Percentiles rank a stretch among this genome's conserved stretches.
phyloP scores from a whole-genome alignment of 257 asterid genomes.

The Apocynum venetum region DNA sequence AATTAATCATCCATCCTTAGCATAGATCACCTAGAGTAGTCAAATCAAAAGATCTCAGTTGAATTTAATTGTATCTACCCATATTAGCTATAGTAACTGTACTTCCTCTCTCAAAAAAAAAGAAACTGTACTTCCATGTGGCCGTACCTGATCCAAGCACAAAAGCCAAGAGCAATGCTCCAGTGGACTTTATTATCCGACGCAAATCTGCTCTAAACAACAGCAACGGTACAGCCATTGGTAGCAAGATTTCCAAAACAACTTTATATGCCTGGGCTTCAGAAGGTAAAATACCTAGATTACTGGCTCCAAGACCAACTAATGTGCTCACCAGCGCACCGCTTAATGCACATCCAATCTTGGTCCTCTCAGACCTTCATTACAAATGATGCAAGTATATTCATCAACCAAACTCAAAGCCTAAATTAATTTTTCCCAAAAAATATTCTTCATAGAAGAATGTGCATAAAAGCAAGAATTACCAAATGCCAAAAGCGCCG shows the following conservation, averaged over 20 bases:
- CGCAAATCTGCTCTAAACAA: conserved; percentile 90
- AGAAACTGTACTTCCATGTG: background rate
- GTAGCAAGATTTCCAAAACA: conserved; percentile 70
- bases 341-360: conserved; percentile 77
- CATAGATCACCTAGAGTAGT: background rate
- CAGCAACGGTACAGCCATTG: conserved; percentile 84
- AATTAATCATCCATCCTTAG: too few relatives aligned
- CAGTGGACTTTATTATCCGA: conserved; percentile 67
- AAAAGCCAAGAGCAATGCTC: conserved; percentile 73
- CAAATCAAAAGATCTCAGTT: background rate
- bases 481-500: conserved; percentile 96
- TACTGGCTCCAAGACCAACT: conserved; percentile 77
- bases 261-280: conserved; percentile 75
- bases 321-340: conserved; percentile 84
- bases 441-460: background rate
- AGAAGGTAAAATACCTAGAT: conserved; percentile 69
- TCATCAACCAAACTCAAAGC: background rate
- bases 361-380: conserved; percentile 86
- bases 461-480: background rate
- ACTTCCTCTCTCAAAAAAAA: too few relatives aligned
- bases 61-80: background rate
- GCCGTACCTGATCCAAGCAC: conserved; percentile 83
- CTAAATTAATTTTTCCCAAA: too few relatives aligned
- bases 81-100: background rate
- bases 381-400: background rate